phyloP scores from a whole-genome alignment of 1,284 basidiomycete genomes.

The Malassezia brasiliensis region DNA sequence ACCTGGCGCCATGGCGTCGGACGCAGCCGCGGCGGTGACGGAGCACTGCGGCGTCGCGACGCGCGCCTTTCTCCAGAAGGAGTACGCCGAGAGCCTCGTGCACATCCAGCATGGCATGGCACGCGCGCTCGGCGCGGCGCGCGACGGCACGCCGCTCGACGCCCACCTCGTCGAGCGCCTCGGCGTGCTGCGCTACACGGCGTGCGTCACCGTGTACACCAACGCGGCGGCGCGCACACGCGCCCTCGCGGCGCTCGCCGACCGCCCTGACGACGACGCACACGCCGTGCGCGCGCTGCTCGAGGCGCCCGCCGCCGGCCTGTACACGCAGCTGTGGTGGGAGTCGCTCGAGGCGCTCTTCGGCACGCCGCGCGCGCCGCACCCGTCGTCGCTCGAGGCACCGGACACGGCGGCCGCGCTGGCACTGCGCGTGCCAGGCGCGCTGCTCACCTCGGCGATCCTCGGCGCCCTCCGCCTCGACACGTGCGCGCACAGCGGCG shows the following conservation, averaged over 20 bases:
- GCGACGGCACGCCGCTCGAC: constrained; percentile 19
- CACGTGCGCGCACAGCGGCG: constrained; percentile 7
- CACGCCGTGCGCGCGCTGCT: background rate
- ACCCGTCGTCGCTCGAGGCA: constrained; percentile 20
- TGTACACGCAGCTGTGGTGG: constrained; percentile 30
- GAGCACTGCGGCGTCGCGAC: constrained; percentile 15
- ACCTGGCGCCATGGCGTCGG: too few species aligned
- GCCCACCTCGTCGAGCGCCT: constrained; percentile 22
- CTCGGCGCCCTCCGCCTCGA: constrained; percentile 30
- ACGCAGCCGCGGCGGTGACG: background rate
- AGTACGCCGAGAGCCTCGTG: constrained; percentile 21
- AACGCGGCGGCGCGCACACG: constrained; percentile 4
- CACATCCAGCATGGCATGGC: constrained; percentile 22
- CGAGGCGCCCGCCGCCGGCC: background rate
- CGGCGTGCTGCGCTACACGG: constrained; percentile 12
- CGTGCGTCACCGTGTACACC: background rate
- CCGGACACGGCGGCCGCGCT: constrained; percentile 21
- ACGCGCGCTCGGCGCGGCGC: constrained; percentile 16
- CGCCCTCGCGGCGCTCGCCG: constrained; percentile 19
- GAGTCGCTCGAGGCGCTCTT: constrained; percentile 22
- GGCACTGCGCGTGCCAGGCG: constrained; percentile 23
- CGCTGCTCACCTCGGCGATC: constrained; percentile 26
- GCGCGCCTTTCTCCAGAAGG: constrained; percentile 28
- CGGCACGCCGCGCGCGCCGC: constrained; percentile 12
- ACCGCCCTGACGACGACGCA: background rate